Evolutionary conservation across 257 asterid genomes (phyloP), one percentile per base, ranked within the genome.

Genomic region (Buddleja alternifolia): DNA sequence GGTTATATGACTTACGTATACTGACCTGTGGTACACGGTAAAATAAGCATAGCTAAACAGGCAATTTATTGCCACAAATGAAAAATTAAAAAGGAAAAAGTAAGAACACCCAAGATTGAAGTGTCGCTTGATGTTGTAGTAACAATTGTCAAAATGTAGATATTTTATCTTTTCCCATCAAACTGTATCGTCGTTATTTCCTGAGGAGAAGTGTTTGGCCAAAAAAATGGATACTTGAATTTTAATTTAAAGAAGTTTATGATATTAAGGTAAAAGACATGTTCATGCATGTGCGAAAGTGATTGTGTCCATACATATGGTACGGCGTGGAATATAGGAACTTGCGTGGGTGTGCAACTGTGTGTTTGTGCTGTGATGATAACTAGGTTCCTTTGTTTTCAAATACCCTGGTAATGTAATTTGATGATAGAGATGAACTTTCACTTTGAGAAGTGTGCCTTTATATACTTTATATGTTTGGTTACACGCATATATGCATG

Each of bases 331-430:
- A n/a, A n/a, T n/a, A n/a, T n/a, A n/a, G n/a, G 47, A 11, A 10
- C 29, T 4, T 39, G 37, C 6, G 20, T 40, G 63, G 24, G 60
- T 45, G 29, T 39, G 25, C 17, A 47, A 39, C 54, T 10, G 36
- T 53, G 32, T 44, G 54, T 72, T 36, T 19, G 65, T 37, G 7
- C 16, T 50, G 12, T 21, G 64, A 52, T 51, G 63, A 53, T 42
- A 8, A 62, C 11, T 47, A 17, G 34, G 53, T 46, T 57, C 3
- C 34, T 29, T 20, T 20, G 32, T 52, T 55, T 41, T 25, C 14
- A 11, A 10, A 59, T 37, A 11, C 10, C 57, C 70, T 39, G 24
- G 37, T 21, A 21, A 7, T 11, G 44, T 42, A 53, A 14, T 42
- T 45, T 16, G 36, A 17, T 36, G 65, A 59, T 34, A 8, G 21